Base-by-base conservation (phyloP, 2,329 filamentous ascomycete genomes). In the Fusarium foetens region DNA sequence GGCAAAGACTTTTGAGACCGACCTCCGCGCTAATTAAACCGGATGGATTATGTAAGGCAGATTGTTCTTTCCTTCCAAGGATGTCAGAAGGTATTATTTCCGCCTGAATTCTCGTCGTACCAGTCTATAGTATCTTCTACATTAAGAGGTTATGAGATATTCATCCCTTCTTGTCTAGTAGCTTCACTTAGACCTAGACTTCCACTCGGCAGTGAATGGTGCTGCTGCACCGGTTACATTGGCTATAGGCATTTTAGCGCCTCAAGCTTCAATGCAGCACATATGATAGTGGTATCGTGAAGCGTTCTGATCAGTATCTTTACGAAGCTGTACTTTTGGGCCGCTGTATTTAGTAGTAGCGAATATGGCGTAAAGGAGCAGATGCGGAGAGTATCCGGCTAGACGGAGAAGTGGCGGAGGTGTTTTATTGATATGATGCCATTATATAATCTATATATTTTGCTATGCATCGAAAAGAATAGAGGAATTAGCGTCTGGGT, bases 241-340 rank as follows among this genome's bases (percentile, higher is more conserved):
- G 1, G 3, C 17, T 1, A 45, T 2, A 7, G 12, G 0, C 0
- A 5, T 2, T 21, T 21, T 10, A 0, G 6, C 8, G 0, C 4
- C 6, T 2, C 2, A 3, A 46, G 2, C 13, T 1, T 16, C 13
- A 2, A 5, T n/a, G 4, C 2, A 46, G 6, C 0, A 8, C 0
- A 14, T 11, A 16, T 1, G 4, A 16, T 0, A 5, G 3, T 16
- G 9, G 13, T 46, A 0, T 16, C 6, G 6, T 29, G 8, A 11
- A 16, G 8, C 6, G 8, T 13, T 12, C 3, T 3, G 33, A 17
- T 35, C 1, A 17, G 14, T 35, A 16, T 35, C 14, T 16, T 35
- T 9, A 17, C 14, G 16, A 35, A 35, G 14, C 33, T 9, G 8
- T 16, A 17, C 31, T 33, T 16, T 33, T 8, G 1, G 31, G 31